These are phyloP conservation scores for Pogostemon cablin DNA, from an alignment of 257 asterid genomes.

Conservation along the genomic window DNA sequence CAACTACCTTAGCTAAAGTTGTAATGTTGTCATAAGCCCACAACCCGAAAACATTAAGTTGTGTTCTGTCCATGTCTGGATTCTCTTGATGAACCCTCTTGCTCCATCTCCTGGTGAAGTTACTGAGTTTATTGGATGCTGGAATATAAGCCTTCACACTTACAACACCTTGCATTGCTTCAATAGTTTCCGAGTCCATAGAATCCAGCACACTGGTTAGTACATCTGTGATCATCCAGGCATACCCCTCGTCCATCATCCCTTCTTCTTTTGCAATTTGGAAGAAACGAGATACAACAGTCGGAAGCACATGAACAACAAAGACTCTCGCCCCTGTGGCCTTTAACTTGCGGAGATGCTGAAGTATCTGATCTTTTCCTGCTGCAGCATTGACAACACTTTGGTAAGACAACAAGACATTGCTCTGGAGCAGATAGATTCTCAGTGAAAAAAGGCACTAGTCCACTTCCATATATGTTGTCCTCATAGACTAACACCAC, in stretches of 20 bases:
- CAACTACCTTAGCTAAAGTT: conserved; percentile 44
- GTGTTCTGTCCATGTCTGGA: conserved; percentile 36
- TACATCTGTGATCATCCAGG: conserved; percentile 51
- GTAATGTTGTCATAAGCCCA: conserved; percentile 53
- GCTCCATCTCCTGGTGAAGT: conserved; percentile 45
- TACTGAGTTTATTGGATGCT: conserved; percentile 20
- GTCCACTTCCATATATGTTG: conserved; percentile 40
- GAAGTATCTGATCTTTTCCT: conserved; percentile 37
- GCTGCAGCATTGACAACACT: conserved; percentile 41
- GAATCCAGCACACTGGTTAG: conserved; percentile 41
- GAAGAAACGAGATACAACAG: conserved; percentile 46
- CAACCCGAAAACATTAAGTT: conserved; percentile 45
- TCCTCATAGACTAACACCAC: conserved; percentile 44
- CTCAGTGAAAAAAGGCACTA: conserved; percentile 41
- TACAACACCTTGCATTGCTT: conserved; percentile 59
- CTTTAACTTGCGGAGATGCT: conserved; percentile 40
- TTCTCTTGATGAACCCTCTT: conserved; percentile 44
- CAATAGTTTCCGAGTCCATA: conserved; percentile 36
- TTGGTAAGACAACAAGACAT: neutral
- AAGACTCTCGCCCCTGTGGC: conserved; percentile 50
- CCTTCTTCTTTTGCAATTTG: conserved; percentile 40
- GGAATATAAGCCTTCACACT: conserved; percentile 52
- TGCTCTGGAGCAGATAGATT: conserved; percentile 36
- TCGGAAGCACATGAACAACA: conserved; percentile 42
- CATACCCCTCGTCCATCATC: conserved; percentile 50